Evolutionary conservation across 2,329 filamentous ascomycete species (phyloP), one percentile per base, ranked within the genome.

Genomic region (Colletotrichum sp.): DNA sequence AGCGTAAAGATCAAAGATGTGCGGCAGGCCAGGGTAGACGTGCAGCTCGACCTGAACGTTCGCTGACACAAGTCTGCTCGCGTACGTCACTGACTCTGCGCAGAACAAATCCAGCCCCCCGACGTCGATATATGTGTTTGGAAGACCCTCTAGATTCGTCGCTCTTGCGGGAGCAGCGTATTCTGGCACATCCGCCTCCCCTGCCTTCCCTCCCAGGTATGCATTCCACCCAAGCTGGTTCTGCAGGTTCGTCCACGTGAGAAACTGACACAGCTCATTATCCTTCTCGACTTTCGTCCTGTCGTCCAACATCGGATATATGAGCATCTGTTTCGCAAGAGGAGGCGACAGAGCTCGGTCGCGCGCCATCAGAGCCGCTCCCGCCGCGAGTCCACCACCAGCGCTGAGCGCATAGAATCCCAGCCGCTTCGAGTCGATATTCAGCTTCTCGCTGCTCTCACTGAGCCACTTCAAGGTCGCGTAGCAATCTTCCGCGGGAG

Each of bases 41-140:
- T 87, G 86, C 15, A 87, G 78, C 78, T 88, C 86, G 2, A 85
- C 81, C 34, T 83, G 80, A 2, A 86, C 78, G 3, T 81, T 80
- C 1, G 80, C 84, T 64, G 80, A 75, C 8, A 78, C 79, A 6
- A 88, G 80, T 34, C 82, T 77, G 10, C 70, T 66, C 6, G 80
- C 85, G 77, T 82, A 87, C 30, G 78, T 78, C 1, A 84, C n/a
- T 12, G 73, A 66, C 78, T 87, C 86, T 8, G 81, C 81, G 6
- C 80, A 67, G 75, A 87, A 88, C 12, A 88, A 55, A 59, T 87
- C 86, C 49, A 87, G 73, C 8, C 79, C 78, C 5, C 85, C 86
- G 3, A 85, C 80, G 18, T 88, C 86, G 0, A 88, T 81, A 34
- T 85, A 87, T 1, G 83, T 83, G 3, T 73, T 75, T 2, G 86